Evolutionary conservation across 371 early-diverging fungal species (phyloP), one percentile per base, ranked within the genome.

Genomic region (Nematocida parisii): DNA sequence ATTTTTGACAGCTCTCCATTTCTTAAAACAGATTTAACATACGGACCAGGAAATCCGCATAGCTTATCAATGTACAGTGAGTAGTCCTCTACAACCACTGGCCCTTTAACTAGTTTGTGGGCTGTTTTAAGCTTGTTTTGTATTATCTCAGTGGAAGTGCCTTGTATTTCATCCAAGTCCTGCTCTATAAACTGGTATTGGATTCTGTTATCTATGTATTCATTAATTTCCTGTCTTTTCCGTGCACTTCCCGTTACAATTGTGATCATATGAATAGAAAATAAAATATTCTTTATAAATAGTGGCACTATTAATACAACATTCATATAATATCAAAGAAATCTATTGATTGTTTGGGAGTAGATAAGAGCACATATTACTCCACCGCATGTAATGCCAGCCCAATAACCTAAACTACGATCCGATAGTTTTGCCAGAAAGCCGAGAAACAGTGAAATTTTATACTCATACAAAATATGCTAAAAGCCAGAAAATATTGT

Each of bases 31-130:
- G 68, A 77, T 54, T 77, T 77, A 47, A 77, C 47, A 46, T 77
- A 77, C 20, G 80, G 80, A n/a, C 80, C 80, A 24, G 80, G 80
- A n/a, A 77, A 67, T 3, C 80, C 80, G 46, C 71, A 40, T 22
- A 77, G 42, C 13, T 9, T 9, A 40, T 77, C 71, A 18, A 77
- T 77, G 80, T 77, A 77, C 33, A 77, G 44, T 40, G 80, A 77
- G 45, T 68, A 77, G 58, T 77, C 80, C 61, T 77, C 80, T 39
- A 77, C 80, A 13, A 67, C 57, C 0, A 77, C 68, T 5, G 80
- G 80, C 2, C 80, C 80, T 44, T 70, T 22, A 6, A 71, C 57
- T 67, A 67, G 4, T 6, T 64, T 39, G 39, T 77, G 45, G 0
- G 80, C 80, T 18, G 81, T 57, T 46, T 60, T 44, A 6, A 58